A percentile compares a stretch with the other conserved stretches of the same genome.
phyloP scores from a whole-genome alignment of 108 stramenopile genomes.

The Cyclotella baltica region DNA sequence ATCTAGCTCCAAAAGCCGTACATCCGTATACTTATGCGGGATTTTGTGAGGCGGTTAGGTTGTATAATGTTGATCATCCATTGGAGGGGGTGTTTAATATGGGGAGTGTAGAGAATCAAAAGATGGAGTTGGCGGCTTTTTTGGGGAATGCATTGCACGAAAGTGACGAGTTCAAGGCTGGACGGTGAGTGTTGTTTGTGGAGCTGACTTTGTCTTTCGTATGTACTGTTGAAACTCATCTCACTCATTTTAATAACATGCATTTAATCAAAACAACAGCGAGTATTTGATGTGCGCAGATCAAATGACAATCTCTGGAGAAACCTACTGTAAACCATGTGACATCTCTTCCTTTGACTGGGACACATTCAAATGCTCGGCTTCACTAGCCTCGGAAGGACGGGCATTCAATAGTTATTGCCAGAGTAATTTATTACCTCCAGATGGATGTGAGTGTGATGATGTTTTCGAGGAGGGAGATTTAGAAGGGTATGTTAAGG shows the following conservation, averaged over 20 bases:
- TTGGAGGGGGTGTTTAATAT: slow-evolving; percentile 38
- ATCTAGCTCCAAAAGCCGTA: slow-evolving; percentile 10
- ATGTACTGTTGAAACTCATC: no score
- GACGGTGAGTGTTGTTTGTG: slow-evolving; percentile 4
- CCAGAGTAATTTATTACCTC: slow-evolving; percentile 49
- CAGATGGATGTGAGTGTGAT: slow-evolving; percentile 56
- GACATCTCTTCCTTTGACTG: slow-evolving; percentile 38
- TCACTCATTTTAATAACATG: no score
- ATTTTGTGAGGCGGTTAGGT: slow-evolving; percentile 35
- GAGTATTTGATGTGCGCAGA: slow-evolving; percentile 57
- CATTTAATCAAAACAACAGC: neutral
- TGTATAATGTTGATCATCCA: slow-evolving; percentile 34
- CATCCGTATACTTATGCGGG: slow-evolving; percentile 38
- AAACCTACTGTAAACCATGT: slow-evolving; percentile 55
- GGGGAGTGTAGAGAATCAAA: slow-evolving; percentile 2
- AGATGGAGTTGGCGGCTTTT: slow-evolving; percentile 39
- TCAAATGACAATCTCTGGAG: slow-evolving; percentile 11
- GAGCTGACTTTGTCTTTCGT: neutral
- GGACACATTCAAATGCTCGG: slow-evolving; percentile 34
- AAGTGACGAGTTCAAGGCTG: slow-evolving; percentile 42
- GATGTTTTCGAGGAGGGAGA: slow-evolving; percentile 35
- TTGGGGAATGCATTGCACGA: slow-evolving; percentile 47
- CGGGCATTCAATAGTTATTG: slow-evolving; percentile 49
- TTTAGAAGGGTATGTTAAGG: slow-evolving; percentile 44
- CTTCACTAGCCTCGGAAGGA: slow-evolving; percentile 28